A percentile compares a stretch with the other conserved stretches of the same genome.
Conservation (phyloP, 305 asterid genomes). For the Solanum hybrid region DNA sequence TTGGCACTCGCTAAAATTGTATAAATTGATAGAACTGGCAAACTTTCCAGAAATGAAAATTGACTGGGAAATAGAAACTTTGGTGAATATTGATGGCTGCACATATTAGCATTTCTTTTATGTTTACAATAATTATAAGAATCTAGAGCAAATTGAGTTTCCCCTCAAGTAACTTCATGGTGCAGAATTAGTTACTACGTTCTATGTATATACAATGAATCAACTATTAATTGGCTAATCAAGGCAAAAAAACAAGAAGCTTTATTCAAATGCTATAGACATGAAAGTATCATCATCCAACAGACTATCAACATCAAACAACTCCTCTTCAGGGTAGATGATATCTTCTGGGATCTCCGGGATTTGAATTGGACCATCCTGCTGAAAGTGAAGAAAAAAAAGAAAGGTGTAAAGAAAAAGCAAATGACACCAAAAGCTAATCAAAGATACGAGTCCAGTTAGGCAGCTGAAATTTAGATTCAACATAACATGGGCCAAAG, state of each 20-base stretch:
- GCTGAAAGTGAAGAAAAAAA: constrained; percentile 7
- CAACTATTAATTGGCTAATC: background rate
- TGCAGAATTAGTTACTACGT: background rate
- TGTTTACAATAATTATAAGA: background rate
- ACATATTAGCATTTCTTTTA: background rate
- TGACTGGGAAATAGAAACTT: background rate
- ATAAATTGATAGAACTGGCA: background rate
- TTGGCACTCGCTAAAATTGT: background rate
- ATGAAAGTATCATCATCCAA: constrained; percentile 79
- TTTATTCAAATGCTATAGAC: constrained; percentile 63
- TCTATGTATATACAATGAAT: constrained; percentile 2
- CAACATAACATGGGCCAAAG: background rate
- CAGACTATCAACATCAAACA: constrained; percentile 46
- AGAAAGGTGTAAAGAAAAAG: background rate
- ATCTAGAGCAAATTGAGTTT: background rate
- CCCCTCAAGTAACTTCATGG: background rate
- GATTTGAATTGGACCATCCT: constrained; percentile 33
- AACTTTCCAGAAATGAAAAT: background rate
- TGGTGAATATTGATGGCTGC: background rate
- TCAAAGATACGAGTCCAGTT: background rate
- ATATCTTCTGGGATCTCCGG: constrained; percentile 28
- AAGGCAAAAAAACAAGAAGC: background rate
- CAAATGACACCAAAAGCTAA: background rate
- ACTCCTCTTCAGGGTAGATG: constrained; percentile 42
- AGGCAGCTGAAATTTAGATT: background rate